Evolutionary conservation across 306 rosid genomes (phyloP).

Genomic region (Cucumis melo): DNA sequence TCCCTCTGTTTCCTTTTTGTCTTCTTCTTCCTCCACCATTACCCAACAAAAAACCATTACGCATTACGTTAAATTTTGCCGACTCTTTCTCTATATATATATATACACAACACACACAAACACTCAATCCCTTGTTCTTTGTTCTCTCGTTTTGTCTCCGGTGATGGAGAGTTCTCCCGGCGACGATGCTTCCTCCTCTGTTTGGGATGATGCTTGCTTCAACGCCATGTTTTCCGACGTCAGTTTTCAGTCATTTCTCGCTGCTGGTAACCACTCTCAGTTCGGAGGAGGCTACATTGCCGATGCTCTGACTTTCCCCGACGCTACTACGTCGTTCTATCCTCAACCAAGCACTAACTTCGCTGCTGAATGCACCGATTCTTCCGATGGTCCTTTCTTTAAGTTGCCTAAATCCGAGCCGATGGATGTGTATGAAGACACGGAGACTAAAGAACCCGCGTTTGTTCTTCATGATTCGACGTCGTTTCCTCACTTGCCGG

Average conservation of each 20-base stretch:
- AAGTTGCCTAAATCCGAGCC: constrained; percentile 22
- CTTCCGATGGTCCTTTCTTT: not conserved
- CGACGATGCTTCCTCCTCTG: not conserved
- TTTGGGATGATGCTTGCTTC: constrained; percentile 10
- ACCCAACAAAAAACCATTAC: not conserved
- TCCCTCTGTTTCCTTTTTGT: constrained; percentile 13
- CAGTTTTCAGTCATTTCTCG: constrained; percentile 37
- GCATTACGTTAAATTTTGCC: not conserved
- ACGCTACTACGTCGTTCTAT: not conserved
- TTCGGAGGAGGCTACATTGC: not conserved
- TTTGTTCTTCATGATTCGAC: not conserved
- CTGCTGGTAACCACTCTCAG: constrained; percentile 6
- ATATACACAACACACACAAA: not conserved
- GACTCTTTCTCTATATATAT: not conserved
- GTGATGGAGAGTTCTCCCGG: constrained; percentile 10
- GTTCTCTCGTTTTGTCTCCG: not conserved
- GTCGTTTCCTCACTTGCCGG: constrained; percentile 28
- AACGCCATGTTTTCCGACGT: constrained; percentile 39
- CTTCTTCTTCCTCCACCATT: not conserved
- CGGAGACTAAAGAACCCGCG: not conserved
- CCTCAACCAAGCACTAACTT: not conserved
- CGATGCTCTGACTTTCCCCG: constrained; percentile 7
- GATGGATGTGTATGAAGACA: not conserved
- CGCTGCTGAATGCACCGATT: not conserved
- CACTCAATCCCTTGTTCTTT: not conserved